Percentiles rank a stretch among this genome's conserved stretches.
Evolutionary conservation across 345 rosid genomes (phyloP).

Genomic region (Cardamine occulta): DNA sequence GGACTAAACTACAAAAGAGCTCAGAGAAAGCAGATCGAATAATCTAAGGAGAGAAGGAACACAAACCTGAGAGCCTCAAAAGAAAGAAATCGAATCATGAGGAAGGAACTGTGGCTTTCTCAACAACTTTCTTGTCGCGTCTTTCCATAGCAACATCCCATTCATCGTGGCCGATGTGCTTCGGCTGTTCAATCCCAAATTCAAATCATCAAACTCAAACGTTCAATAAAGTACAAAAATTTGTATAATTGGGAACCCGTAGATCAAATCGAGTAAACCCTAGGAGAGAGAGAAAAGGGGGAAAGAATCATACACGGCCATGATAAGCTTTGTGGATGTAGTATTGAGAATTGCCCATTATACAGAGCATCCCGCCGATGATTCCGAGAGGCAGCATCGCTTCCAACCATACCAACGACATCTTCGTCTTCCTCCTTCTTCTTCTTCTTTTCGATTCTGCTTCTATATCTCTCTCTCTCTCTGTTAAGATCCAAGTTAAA

Average conservation of each 20-base stretch:
- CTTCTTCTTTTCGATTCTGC: constrained; percentile 20
- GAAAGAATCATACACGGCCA: constrained; percentile 64
- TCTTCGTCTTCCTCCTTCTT: constrained; percentile 11
- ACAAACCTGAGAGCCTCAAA: constrained; percentile 25
- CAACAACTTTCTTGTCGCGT: constrained; percentile 88
- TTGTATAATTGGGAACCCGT: constrained; percentile 5
- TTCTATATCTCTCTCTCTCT: constrained; percentile 7
- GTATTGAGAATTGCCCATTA: constrained; percentile 89
- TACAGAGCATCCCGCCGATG: constrained; percentile 89
- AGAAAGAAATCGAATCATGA: constrained; percentile 43
- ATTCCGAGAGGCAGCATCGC: constrained; percentile 87
- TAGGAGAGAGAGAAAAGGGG: neutral
- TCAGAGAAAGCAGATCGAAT: neutral
- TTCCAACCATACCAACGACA: constrained; percentile 80
- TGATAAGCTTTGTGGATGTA: constrained; percentile 84
- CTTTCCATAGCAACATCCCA: constrained; percentile 98
- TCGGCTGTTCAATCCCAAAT: constrained; percentile 56
- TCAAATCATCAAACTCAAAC: constrained; percentile 10
- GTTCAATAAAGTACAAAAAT: neutral
- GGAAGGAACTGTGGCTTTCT: constrained; percentile 51
- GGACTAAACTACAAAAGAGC: neutral
- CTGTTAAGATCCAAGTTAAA: constrained; percentile 14
- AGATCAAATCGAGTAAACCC: constrained; percentile 5
- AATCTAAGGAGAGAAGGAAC: neutral
- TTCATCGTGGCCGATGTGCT: constrained; percentile 88